A percentile compares a stretch with the other conserved stretches of the same genome.
Conservation (phyloP, 73 alveolate species). For the Paramecium tetraurelia region DNA sequence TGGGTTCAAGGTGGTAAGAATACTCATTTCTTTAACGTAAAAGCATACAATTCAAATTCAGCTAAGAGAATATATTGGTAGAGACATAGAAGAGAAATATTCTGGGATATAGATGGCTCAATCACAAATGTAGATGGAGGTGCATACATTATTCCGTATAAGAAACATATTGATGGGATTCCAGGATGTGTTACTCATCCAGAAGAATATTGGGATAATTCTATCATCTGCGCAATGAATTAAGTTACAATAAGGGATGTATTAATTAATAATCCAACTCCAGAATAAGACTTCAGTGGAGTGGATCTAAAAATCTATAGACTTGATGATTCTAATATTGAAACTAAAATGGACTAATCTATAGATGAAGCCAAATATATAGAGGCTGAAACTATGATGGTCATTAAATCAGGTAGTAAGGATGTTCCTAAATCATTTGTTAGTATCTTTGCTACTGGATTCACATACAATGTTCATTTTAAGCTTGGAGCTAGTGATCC, state of each 20-base stretch:
- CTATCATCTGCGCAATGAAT: conserved; percentile 36
- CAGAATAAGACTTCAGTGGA: conserved; percentile 23
- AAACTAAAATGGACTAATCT: neutral
- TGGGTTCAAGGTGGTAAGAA: conserved; percentile 63
- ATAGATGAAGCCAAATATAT: neutral
- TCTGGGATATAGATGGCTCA: conserved; percentile 66
- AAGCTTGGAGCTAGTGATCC: conserved; percentile 41
- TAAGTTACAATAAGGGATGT: conserved; percentile 41
- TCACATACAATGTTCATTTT: conserved; percentile 31
- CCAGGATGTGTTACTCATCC: conserved; percentile 28
- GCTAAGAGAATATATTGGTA: conserved; percentile 43
- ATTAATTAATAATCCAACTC: conserved; percentile 44
- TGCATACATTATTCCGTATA: conserved; percentile 43
- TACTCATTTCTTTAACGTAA: neutral
- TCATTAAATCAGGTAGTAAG: conserved; percentile 36
- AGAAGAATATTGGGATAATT: conserved; percentile 41
- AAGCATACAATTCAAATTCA: neutral
- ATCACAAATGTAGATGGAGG: conserved; percentile 36
- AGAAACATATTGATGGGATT: conserved; percentile 30
- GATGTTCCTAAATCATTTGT: conserved; percentile 46
- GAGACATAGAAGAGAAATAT: conserved; percentile 61
- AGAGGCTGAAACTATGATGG: conserved; percentile 43
- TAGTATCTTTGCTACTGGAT: conserved; percentile 46
- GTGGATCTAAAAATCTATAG: conserved; percentile 3
- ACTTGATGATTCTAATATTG: neutral